Conservation (phyloP, 495 filamentous ascomycete genomes). For the Aspergillus taichungensis region DNA sequence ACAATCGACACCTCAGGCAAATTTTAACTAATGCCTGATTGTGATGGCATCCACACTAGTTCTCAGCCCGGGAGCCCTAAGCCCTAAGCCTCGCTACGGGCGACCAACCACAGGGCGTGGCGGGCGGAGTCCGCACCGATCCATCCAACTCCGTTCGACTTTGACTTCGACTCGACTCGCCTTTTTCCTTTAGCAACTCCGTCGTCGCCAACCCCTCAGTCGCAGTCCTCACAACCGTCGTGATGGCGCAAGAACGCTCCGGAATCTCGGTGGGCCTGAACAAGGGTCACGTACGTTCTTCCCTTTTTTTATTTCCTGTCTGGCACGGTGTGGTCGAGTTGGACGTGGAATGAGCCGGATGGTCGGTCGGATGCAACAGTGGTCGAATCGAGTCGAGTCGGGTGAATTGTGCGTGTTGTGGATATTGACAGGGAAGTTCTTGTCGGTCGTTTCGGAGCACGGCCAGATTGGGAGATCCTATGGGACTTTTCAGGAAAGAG, state of each 20-base stretch:
- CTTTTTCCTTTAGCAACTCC: slow-evolving; percentile 34
- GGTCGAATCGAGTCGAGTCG: slow-evolving; percentile 8
- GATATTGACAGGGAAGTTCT: too few species aligned
- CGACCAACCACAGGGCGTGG: neutral
- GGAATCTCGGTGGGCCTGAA: slow-evolving; percentile 79
- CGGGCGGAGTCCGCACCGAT: slow-evolving; percentile 22
- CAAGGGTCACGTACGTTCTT: slow-evolving; percentile 72
- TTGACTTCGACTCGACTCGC: slow-evolving; percentile 9
- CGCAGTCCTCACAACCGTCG: slow-evolving; percentile 33
- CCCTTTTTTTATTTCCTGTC: slow-evolving; percentile 10
- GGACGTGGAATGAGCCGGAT: neutral
- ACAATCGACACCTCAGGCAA: neutral
- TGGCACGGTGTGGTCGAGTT: slow-evolving; percentile 7
- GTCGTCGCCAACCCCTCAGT: slow-evolving; percentile 28
- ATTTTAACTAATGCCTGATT: neutral
- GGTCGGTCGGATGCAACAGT: slow-evolving; percentile 7
- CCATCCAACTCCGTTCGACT: slow-evolving; percentile 9
- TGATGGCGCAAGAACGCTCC: slow-evolving; percentile 58
- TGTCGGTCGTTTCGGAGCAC: too few species aligned
- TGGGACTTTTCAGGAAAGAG: too few species aligned
- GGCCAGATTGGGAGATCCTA: too few species aligned
- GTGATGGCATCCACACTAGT: slow-evolving; percentile 3
- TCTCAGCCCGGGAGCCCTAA: slow-evolving; percentile 9
- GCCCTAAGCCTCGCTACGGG: slow-evolving; percentile 20
- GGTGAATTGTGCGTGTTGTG: neutral